Evolutionary conservation across 768 basidiomycete species (phyloP).

Genomic region (Pholiota molesta): DNA sequence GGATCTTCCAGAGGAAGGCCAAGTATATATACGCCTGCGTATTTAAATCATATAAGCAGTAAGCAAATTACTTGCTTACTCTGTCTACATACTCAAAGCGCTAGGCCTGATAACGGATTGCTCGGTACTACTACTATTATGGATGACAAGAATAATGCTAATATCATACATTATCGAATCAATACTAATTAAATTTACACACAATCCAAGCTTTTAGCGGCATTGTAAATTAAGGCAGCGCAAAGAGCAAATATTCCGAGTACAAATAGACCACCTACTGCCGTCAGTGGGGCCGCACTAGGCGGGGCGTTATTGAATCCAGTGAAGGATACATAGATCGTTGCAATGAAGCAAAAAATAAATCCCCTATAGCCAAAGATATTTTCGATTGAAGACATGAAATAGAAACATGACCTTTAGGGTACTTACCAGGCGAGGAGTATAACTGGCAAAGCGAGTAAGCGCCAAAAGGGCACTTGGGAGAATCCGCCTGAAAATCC

Average conservation of each 20-base stretch:
- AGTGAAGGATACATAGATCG: not conserved
- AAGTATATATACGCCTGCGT: no score
- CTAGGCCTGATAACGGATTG: no score
- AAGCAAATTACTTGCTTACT: no score
- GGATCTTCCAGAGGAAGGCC: no score
- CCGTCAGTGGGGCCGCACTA: not conserved
- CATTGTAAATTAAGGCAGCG: not conserved
- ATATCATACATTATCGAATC: no score
- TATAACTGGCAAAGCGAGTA: not conserved
- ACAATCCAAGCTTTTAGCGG: not conserved
- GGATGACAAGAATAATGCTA: no score
- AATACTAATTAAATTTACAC: no score
- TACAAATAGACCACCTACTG: not conserved
- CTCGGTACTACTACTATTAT: no score
- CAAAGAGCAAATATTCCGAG: not conserved
- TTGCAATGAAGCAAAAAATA: not conserved
- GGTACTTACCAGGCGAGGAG: not conserved
- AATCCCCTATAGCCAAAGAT: not conserved
- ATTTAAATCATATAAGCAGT: no score
- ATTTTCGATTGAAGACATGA: not conserved
- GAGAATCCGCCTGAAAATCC: not conserved
- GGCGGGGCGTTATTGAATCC: not conserved
- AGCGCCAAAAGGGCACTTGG: not conserved
- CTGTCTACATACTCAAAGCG: no score
- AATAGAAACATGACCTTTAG: not conserved